Percentiles rank a stretch among this genome's conserved stretches.
Evolutionary conservation across 2,329 filamentous ascomycete genomes (phyloP).

Genomic region (Ophiosphaerella narmari): DNA sequence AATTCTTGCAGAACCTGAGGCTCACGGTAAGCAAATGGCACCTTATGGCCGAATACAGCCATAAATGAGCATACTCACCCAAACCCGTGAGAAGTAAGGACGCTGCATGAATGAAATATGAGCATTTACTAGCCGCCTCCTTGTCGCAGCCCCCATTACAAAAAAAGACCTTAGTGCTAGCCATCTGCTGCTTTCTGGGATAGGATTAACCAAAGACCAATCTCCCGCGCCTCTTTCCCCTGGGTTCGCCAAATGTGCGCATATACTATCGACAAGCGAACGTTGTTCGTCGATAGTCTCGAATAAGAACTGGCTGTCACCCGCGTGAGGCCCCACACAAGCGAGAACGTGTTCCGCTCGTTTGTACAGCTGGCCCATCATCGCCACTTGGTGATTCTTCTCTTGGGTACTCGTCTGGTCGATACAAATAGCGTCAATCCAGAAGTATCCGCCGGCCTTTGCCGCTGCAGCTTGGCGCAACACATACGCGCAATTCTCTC

Average conservation of each 20-base stretch:
- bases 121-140: neutral
- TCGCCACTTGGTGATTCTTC: conserved; percentile 14
- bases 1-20: conserved; percentile 1
- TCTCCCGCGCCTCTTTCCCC: neutral
- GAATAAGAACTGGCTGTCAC: conserved; percentile 2
- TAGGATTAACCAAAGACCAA: neutral
- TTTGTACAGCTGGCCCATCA: conserved; percentile 15
- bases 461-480: neutral
- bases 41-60: neutral
- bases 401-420: conserved; percentile 22
- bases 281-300: too few relatives aligned
- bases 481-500: conserved; percentile 2
- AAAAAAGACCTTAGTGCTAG: neutral
- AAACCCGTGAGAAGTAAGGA: conserved; percentile 1
- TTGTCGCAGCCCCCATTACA: neutral
- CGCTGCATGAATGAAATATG: neutral
- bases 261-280: too few relatives aligned
- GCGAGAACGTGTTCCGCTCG: conserved; percentile 2
- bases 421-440: conserved; percentile 15
- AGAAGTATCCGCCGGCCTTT: neutral
- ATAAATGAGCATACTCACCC: neutral
- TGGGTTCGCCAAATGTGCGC: too few relatives aligned
- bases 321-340: conserved; percentile 4
- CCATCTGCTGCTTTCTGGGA: neutral
- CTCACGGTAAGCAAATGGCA: too few relatives aligned